Base-by-base conservation (phyloP, 805 yeast species). In the Babjeviella inositovora region DNA sequence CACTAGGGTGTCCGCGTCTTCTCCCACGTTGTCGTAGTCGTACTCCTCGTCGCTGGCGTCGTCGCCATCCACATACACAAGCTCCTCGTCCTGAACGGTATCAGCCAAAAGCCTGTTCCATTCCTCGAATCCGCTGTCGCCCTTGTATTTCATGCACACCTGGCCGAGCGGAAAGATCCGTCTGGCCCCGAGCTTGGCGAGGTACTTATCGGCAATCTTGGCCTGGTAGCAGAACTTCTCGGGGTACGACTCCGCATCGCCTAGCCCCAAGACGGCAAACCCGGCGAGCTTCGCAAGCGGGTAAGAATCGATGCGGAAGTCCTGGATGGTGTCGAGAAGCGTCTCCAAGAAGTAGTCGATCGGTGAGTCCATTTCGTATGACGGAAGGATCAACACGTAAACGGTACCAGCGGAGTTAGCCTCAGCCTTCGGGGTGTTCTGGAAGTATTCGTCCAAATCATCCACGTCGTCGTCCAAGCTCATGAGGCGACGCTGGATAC, bases 331-430 rank as follows among this genome's bases (percentile, higher is more conserved):
- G 26, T 84, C 95, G 31, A 67, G 60, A 33, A 84, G 53, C 20
- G 79, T 70, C 36, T 80, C 92, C 27, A 84, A 51, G 44, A 82
- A 81, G 40, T 70, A 85, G 45, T 84, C 96, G 15, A 85, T 59
- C 8, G 96, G 95, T 2, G 92, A 79, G 43, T 84, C 96, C 1
- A 85, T 77, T 33, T 82, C 95, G 41, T 84, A 84, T 0, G 94
- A 81, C 2, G 96, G 96, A 15, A 84, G 53, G 9, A 84, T 80
- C 28, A 84, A 32, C 17, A 85, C 41, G 37, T 81, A 84, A 8
- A 81, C 47, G 19, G 64, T 48, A 25, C 69, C 61, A 4, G 45
- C 45, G 15, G 38, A 33, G 17, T 36, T 29, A 13, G 27, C 26
- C 8, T 32, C 30, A 14, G 32, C 38, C 6, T 32, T 30, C 5